Evolutionary conservation across 495 filamentous ascomycete species (phyloP).

Genomic region (Aspergillus cavernicola): DNA sequence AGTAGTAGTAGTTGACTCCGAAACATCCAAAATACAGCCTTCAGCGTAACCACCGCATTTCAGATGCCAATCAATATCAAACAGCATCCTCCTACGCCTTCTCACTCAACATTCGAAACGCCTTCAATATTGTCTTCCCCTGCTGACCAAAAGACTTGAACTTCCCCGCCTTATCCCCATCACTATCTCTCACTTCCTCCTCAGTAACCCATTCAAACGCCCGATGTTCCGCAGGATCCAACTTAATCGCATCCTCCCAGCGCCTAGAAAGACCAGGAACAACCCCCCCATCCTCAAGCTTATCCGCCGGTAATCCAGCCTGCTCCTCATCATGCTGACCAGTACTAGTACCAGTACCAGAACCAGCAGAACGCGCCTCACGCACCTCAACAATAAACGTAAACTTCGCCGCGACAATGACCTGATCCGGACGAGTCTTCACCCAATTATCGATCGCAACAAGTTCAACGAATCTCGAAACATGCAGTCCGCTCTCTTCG

Average conservation of each 20-base stretch:
- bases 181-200: slow-evolving; percentile 28
- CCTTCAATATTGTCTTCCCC: slow-evolving; percentile 16
- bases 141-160: slow-evolving; percentile 17
- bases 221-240: slow-evolving; percentile 45
- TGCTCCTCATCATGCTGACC: not conserved
- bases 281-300: not conserved
- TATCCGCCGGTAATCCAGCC: not conserved
- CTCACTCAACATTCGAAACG: slow-evolving; percentile 12
- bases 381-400: slow-evolving; percentile 38
- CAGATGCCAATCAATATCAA: not conserved
- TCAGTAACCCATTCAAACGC: slow-evolving; percentile 42
- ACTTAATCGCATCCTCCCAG: slow-evolving; percentile 27
- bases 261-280: not conserved
- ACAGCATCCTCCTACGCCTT: not conserved
- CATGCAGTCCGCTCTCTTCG: slow-evolving; percentile 57
- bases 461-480: slow-evolving; percentile 40
- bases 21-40: too few species aligned
- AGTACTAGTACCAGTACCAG: not conserved
- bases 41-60: too few species aligned
- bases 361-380: slow-evolving; percentile 14
- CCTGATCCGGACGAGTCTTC: slow-evolving; percentile 13
- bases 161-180: slow-evolving; percentile 17
- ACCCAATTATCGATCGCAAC: slow-evolving; percentile 36
- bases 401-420: slow-evolving; percentile 28
- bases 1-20: too few species aligned